These are phyloP conservation scores for Sphagnum fallax DNA, from an alignment of 228 moss, liverwort and hornwort species.

Conservation along the genomic window DNA sequence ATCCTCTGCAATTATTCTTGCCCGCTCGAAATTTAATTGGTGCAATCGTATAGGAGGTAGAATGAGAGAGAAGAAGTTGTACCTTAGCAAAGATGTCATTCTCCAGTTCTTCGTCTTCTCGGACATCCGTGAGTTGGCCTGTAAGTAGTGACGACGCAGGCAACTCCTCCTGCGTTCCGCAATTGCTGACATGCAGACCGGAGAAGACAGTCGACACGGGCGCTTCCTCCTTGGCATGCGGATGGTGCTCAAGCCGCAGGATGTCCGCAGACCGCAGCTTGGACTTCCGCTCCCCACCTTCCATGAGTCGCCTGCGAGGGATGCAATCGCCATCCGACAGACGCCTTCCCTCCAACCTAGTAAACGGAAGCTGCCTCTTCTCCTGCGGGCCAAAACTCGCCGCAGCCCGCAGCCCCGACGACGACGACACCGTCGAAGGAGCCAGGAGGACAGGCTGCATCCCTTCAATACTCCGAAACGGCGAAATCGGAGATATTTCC, in stretches of 20 bases:
- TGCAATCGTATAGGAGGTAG: no score
- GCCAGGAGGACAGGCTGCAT: neutral
- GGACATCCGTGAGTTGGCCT: conserved; percentile 29
- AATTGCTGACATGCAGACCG: neutral
- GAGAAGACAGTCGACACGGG: neutral
- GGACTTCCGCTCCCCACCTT: neutral
- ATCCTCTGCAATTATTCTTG: no score
- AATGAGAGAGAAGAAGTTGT: no score
- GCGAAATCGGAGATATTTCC: conserved; percentile 14
- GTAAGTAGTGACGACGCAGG: neutral
- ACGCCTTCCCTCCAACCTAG: conserved; percentile 19
- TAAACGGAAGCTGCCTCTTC: conserved; percentile 1
- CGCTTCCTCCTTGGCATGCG: neutral
- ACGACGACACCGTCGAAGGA: neutral
- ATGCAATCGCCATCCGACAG: conserved; percentile 20
- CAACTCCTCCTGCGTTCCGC: neutral
- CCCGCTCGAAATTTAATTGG: no score
- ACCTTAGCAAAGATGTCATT: conserved; percentile 15
- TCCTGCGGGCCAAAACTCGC: neutral
- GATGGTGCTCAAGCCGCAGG: neutral
- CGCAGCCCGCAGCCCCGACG: neutral
- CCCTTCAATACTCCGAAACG: conserved; percentile 7
- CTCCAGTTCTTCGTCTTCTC: conserved; percentile 41
- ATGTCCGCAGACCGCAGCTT: conserved; percentile 5
- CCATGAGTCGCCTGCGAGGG: conserved; percentile 13